Evolutionary conservation across 1,284 basidiomycete genomes (phyloP), one percentile per base, ranked within the genome.

Genomic region (Bjerkandera adusta): DNA sequence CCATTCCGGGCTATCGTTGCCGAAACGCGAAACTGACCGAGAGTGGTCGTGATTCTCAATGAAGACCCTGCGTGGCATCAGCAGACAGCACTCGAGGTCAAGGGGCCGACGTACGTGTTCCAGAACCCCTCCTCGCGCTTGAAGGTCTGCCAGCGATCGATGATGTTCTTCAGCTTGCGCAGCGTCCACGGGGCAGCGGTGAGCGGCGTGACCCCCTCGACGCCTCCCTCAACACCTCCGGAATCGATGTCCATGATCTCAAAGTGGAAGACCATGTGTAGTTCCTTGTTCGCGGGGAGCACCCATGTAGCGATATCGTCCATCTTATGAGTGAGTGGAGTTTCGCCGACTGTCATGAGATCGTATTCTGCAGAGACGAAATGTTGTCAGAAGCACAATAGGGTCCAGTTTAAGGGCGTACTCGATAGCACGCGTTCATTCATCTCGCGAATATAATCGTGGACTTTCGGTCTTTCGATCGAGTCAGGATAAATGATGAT

Each of bases 371-470:
- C 37, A 43, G 46, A 32, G 25, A 33, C 5, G 30, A 13, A 8
- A 20, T 7, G 3, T 43, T 24, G 27, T 21, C 15, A 18, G 38
- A 32, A 33, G 32, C 39, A 38, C 12, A 44, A 27, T 38, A 4
- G 34, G 27, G 22, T 34, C 42, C 5, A 22, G 41, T 18, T 18
- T 11, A 15, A 25, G 26, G 22, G 70, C 78, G 49, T 57, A 79
- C 81, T 66, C 27, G 76, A 77, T 16, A 85, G 68, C 2, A 85
- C 80, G 56, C 79, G 70, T 20, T 58, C 46, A 48, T 80, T 63
- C 83, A 87, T 85, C 65, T 89, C 80, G 52, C 77, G 71, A 36
- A 91, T 60, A 53, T 76, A 89, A 50, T 84, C 79, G 58, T 87
- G 83, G 1, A 88, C 79, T 7, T 69, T 68, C 5, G 83, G 83